Conservation (phyloP, 1,284 basidiomycete species). For the Cerrena zonata region DNA sequence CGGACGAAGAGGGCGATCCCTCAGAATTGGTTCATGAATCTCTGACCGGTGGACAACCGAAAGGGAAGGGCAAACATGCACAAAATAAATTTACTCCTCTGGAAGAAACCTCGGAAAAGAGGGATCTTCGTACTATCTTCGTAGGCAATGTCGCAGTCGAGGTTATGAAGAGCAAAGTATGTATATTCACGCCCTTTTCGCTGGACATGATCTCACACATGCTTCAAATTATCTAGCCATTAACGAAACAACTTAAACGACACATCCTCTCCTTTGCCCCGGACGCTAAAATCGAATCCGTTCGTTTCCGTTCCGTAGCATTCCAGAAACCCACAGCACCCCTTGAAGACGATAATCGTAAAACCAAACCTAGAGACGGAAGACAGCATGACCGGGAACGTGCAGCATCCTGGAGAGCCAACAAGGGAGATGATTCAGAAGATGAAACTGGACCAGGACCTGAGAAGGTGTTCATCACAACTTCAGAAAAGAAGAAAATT, state of each 20-base stretch:
- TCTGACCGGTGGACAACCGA: constrained; percentile 19
- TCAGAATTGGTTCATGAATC: constrained; percentile 44
- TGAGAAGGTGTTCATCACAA: constrained; percentile 67
- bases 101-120: constrained; percentile 64
- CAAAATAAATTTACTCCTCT: constrained; percentile 43
- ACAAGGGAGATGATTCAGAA: constrained; percentile 36
- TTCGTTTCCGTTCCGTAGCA: constrained; percentile 85
- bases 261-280: constrained; percentile 70
- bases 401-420: constrained; percentile 61
- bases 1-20: constrained; percentile 34
- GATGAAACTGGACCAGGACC: constrained; percentile 33
- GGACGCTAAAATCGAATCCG: constrained; percentile 76
- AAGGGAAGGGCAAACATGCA: constrained; percentile 22
- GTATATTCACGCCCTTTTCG: constrained; percentile 12
- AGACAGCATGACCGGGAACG: constrained; percentile 55
- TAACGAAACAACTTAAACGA: constrained; percentile 62
- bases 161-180: constrained; percentile 71
- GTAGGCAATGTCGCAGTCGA: constrained; percentile 86
- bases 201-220: constrained; percentile 6
- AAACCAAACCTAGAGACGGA: constrained; percentile 30
- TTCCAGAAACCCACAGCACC: constrained; percentile 76
- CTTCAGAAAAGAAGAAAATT: constrained; percentile 87
- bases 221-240: constrained; percentile 33
- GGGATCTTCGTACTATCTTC: constrained; percentile 83
- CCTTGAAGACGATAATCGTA: constrained; percentile 34